Conservation (phyloP, 257 asterid species). For the Cordia subcordata region DNA sequence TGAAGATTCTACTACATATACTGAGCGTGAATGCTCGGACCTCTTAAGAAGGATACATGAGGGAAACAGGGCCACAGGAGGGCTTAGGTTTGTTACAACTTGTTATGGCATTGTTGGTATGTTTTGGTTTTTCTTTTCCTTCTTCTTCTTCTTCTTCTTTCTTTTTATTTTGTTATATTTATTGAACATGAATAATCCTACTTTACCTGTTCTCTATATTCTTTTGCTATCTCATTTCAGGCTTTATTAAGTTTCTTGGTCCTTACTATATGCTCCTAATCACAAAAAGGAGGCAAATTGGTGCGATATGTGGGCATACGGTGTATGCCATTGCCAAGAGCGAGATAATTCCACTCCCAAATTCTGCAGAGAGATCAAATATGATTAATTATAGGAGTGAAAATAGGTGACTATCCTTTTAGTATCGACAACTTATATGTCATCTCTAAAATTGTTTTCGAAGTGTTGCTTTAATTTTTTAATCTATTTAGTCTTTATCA, state of each 20-base stretch:
- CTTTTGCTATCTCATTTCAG: constrained; percentile 32
- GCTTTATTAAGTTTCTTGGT: constrained; percentile 84
- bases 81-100: constrained; percentile 79
- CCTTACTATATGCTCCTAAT: constrained; percentile 92
- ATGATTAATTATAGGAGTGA: constrained; percentile 60
- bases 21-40: constrained; percentile 86
- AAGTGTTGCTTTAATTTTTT: background rate
- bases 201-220: background rate
- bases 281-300: constrained; percentile 86
- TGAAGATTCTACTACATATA: constrained; percentile 80
- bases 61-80: constrained; percentile 86
- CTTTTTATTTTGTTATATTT: constrained; percentile 11
- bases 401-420: constrained; percentile 57
- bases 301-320: constrained; percentile 80
- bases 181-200: background rate
- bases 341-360: constrained; percentile 77
- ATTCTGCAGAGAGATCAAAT: constrained; percentile 53
- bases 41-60: constrained; percentile 82
- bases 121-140: constrained; percentile 19
- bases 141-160: constrained; percentile 8
- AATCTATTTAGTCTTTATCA: background rate
- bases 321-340: constrained; percentile 77
- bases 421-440: too few species aligned
- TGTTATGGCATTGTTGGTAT: constrained; percentile 97
- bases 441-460: background rate